Percentiles rank a stretch among this genome's conserved stretches.
Conservation (phyloP, 495 filamentous ascomycete genomes). For the Trichoderma orchidacearum region DNA sequence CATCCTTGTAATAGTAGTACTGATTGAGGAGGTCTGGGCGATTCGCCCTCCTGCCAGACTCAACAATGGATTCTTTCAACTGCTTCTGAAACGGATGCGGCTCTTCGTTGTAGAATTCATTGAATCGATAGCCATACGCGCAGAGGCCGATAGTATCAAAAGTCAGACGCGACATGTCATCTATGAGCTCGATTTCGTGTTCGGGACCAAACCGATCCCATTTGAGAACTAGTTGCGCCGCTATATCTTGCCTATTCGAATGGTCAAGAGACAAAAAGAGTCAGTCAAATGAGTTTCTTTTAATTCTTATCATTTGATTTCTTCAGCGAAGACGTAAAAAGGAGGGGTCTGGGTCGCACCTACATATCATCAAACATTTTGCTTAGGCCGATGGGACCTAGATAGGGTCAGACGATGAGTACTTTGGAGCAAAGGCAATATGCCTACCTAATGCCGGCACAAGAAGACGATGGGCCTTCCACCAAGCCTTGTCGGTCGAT, state of each 20-base stretch:
- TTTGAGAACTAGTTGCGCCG: slow-evolving; percentile 56
- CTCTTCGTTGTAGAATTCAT: slow-evolving; percentile 55
- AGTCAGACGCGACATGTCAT: slow-evolving; percentile 65
- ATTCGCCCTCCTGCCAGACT: no score
- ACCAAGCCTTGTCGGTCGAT: slow-evolving; percentile 51
- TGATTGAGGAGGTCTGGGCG: no score
- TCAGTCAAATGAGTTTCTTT: no score
- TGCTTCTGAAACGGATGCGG: slow-evolving; percentile 52
- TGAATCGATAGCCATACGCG: slow-evolving; percentile 63
- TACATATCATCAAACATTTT: slow-evolving; percentile 66
- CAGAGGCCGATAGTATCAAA: slow-evolving; percentile 63
- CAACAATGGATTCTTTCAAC: no score
- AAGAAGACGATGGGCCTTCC: slow-evolving; percentile 51
- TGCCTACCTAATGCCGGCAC: slow-evolving; percentile 62
- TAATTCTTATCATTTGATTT: no score
- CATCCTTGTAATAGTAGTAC: no score
- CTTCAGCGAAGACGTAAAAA: no score
- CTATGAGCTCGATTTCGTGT: slow-evolving; percentile 41
- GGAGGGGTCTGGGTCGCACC: no score
- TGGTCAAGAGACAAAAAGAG: no score
- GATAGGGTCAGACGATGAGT: no score
- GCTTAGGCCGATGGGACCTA: slow-evolving; percentile 53
- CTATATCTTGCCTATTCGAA: slow-evolving; percentile 51
- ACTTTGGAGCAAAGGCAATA: no score
- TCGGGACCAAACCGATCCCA: slow-evolving; percentile 54